Base-by-base conservation (phyloP, 306 rosid genomes). In the Begonia fuchsioides region DNA sequence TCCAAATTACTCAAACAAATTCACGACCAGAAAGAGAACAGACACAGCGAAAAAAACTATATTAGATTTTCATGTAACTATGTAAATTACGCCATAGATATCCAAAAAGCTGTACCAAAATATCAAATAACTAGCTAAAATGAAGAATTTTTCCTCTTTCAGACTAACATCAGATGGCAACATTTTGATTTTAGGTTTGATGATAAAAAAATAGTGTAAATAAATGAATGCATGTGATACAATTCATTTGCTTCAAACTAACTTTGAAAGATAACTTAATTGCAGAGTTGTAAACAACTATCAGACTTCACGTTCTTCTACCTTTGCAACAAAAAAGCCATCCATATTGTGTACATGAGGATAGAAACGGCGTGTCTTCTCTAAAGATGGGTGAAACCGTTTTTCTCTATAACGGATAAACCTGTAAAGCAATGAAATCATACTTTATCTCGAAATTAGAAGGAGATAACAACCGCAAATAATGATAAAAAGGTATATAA, bases 261-360 rank as follows among this genome's bases (percentile, higher is more conserved):
- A 3, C 35, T 15, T 39, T 12, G 32, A 26, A 45, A n/a, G 32
- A 14, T 12, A 8, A 41, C 12, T 35, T 18, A 40, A 15, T 12
- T 17, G 19, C 15, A n/a, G 49, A 50, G 32, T 20, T 20, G 32
- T 20, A 20, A 20, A 20, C 26, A 19, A 19, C 26, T 19, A 19
- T 19, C 26, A 19, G 26, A 15, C 38, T 43, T 15, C 39, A 40
- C 18, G 35, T 47, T 41, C 32, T 48, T 12, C 17, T 68, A 90
- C 98, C 95, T 85, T 90, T 7, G 95, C 98, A 49, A 90, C 98
- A 67, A 90, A 90, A 75, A 90, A 90, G 0, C 98, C 95, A 61
- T 90, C 95, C 98, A 90, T 85, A 60, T 90, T 90, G 63, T 90
- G 87, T 38, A 79, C 95, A 40, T 90, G 98, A 18, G 95, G 98